Evolutionary conservation across 345 rosid genomes (phyloP).

Genomic region (Bruguiera parviflora): DNA sequence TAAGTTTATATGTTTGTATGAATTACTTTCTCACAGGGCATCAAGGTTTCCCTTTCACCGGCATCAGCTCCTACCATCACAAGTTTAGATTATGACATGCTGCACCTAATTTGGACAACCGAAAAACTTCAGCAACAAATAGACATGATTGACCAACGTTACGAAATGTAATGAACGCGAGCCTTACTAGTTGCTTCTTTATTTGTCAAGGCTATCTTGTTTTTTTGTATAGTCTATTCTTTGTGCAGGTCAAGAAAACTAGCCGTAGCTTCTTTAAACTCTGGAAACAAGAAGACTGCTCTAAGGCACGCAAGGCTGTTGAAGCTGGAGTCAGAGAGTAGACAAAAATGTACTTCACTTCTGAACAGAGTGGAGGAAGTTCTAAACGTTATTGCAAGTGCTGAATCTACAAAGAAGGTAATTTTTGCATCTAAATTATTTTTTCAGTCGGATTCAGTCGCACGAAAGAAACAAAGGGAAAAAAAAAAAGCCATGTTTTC

Average conservation of each 20-base stretch:
- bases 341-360: conserved; percentile 69
- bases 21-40: conserved; percentile 52
- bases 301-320: conserved; percentile 67
- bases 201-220: neutral
- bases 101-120: conserved; percentile 71
- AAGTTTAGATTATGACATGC: conserved; percentile 61
- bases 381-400: conserved; percentile 50
- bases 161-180: conserved; percentile 48
- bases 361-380: conserved; percentile 84
- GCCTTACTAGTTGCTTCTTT: conserved; percentile 10
- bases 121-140: conserved; percentile 88
- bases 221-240: neutral
- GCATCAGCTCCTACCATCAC: conserved; percentile 49
- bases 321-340: conserved; percentile 57
- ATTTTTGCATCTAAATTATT: conserved; percentile 4
- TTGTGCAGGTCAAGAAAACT: conserved; percentile 59
- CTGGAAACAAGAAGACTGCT: conserved; percentile 75
- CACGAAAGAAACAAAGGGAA: neutral
- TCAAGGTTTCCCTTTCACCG: conserved; percentile 67
- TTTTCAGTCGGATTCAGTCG: neutral
- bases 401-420: conserved; percentile 82
- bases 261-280: conserved; percentile 57
- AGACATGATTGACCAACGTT: conserved; percentile 56
- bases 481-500: neutral
- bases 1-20: neutral